phyloP scores from a whole-genome alignment of 2,329 filamentous ascomycete species.

The Penicillium palitans region DNA sequence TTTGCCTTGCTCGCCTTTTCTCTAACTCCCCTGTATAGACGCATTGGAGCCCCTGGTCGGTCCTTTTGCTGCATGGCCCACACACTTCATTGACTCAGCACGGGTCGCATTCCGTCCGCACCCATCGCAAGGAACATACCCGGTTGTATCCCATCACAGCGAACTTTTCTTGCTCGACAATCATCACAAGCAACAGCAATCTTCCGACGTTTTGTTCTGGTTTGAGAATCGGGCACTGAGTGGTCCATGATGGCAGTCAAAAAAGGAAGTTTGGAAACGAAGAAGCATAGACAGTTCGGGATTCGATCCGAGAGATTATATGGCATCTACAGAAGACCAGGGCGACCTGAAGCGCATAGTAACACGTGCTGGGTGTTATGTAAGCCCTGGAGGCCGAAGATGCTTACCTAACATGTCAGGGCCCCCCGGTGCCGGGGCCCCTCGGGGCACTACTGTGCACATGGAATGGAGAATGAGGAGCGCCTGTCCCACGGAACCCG shows the following conservation, averaged over 20 bases:
- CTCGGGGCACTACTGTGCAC: neutral
- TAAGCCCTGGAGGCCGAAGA: too few species aligned
- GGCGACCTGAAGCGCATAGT: neutral
- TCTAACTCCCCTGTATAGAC: conserved; percentile 32
- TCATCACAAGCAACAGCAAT: conserved; percentile 48
- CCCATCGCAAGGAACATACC: conserved; percentile 23
- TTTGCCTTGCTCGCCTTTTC: conserved; percentile 29
- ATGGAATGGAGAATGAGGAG: neutral
- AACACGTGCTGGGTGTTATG: neutral
- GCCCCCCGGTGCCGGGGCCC: too few species aligned
- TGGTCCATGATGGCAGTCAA: neutral
- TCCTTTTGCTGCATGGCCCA: conserved; percentile 30
- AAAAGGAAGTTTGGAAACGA: neutral
- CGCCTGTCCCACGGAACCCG: too few species aligned
- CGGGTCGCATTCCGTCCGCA: conserved; percentile 18
- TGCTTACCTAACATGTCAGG: too few species aligned
- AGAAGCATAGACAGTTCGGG: conserved; percentile 1
- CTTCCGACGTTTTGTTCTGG: conserved; percentile 42
- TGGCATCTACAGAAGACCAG: neutral
- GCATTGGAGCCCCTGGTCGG: conserved; percentile 22
- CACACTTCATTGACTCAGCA: conserved; percentile 26
- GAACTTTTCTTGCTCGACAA: conserved; percentile 46
- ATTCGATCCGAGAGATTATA: neutral
- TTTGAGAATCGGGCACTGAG: neutral
- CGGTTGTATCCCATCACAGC: conserved; percentile 42